Conservation (phyloP, 2,329 filamentous ascomycete species). For the Bimuria novae-zelandiae region DNA sequence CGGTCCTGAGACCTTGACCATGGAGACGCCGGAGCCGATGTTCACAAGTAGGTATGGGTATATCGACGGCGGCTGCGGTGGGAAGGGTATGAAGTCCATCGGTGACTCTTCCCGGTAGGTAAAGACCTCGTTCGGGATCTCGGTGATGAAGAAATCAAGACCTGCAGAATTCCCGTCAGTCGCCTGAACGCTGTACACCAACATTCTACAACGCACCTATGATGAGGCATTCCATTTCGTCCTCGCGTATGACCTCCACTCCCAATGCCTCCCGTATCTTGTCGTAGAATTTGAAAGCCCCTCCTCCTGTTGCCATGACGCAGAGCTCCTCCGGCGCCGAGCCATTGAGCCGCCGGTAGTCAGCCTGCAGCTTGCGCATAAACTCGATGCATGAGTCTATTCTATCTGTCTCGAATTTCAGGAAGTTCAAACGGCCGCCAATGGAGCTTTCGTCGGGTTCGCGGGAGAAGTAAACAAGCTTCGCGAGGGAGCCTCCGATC, state of each 20-base stretch:
- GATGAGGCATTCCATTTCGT: slow-evolving; percentile 99
- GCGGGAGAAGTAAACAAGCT: slow-evolving; percentile 95
- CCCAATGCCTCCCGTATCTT: slow-evolving; percentile 81
- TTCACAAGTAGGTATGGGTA: slow-evolving; percentile 98
- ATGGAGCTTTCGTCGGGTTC: slow-evolving; percentile 79
- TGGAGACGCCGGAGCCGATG: slow-evolving; percentile 94
- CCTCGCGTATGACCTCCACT: slow-evolving; percentile 87
- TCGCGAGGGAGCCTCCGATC: slow-evolving; percentile 95
- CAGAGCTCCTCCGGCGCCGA: slow-evolving; percentile 73
- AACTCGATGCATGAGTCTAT: slow-evolving; percentile 95
- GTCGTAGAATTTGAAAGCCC: slow-evolving; percentile 96
- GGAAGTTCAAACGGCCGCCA: slow-evolving; percentile 90
- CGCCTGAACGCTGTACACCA: not conserved
- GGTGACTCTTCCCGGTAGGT: slow-evolving; percentile 84
- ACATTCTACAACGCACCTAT: slow-evolving; percentile 64
- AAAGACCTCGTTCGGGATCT: slow-evolving; percentile 96
- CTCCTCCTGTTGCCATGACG: slow-evolving; percentile 94
- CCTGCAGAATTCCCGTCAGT: slow-evolving; percentile 56
- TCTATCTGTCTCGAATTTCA: slow-evolving; percentile 92
- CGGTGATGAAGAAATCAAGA: slow-evolving; percentile 97
- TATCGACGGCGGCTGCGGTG: slow-evolving; percentile 65
- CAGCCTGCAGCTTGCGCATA: slow-evolving; percentile 81
- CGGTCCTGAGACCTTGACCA: slow-evolving; percentile 94
- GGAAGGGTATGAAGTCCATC: slow-evolving; percentile 82
- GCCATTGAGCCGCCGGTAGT: slow-evolving; percentile 77